A percentile compares a stretch with the other conserved stretches of the same genome.
These are phyloP conservation scores for Aspergillus coremiiformis DNA, from an alignment of 495 filamentous ascomycete species.

Conservation along the genomic window DNA sequence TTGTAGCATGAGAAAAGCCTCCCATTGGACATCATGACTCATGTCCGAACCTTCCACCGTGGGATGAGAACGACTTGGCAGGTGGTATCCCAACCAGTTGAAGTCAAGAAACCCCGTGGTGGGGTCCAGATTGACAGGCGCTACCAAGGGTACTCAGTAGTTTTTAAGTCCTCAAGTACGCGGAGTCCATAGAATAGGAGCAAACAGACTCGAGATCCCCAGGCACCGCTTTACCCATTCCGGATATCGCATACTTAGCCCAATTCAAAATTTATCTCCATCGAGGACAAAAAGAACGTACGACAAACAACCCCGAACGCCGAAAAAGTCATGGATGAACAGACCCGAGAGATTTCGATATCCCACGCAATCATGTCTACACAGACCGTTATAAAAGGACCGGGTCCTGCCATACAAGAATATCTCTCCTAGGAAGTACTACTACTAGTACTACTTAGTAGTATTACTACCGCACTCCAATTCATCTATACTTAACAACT, in stretches of 20 bases:
- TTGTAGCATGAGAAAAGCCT: background rate
- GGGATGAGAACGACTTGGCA: no score
- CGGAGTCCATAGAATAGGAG: no score
- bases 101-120: no score
- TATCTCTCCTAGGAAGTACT: background rate
- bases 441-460: no score
- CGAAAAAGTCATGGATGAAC: no score
- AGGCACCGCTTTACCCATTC: background rate
- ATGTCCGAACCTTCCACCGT: background rate
- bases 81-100: no score
- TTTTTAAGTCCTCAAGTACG: no score
- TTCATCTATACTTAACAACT: background rate
- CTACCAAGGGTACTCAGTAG: background rate
- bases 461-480: background rate
- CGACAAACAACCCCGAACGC: no score
- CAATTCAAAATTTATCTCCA: background rate
- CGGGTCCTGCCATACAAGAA: background rate
- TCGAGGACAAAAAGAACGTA: background rate
- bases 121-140: no score
- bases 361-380: background rate
- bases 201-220: no score
- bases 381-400: background rate
- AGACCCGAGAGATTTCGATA: background rate
- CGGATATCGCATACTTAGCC: constrained; percentile 13
- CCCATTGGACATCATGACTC: background rate